These are phyloP conservation scores for Fusarium irregulare DNA, from an alignment of 2,329 filamentous ascomycete species.

Conservation along the genomic window DNA sequence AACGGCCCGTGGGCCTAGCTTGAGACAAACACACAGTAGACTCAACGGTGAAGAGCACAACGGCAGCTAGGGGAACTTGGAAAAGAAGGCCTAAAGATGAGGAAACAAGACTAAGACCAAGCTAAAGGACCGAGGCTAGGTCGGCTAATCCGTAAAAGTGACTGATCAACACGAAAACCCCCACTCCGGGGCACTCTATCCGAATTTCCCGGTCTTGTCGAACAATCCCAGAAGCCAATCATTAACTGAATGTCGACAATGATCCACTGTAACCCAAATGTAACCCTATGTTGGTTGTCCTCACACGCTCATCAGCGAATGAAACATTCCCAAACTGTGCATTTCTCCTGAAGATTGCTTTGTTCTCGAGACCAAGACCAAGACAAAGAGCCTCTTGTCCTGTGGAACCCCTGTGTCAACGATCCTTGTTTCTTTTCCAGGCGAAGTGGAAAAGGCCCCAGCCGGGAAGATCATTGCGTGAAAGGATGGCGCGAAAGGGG, in stretches of 20 bases:
- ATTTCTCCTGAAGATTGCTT: constrained; percentile 8
- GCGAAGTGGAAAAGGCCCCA: not conserved
- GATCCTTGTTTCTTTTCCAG: not conserved
- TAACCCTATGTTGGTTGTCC: not conserved
- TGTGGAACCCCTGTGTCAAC: not conserved
- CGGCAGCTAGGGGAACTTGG: not conserved
- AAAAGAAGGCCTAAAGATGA: not conserved
- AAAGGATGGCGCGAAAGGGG: not conserved
- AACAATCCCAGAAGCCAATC: constrained; percentile 14
- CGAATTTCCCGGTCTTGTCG: not conserved
- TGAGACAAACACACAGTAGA: not conserved
- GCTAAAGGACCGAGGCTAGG: not conserved
- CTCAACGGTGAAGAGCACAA: not conserved
- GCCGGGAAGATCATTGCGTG: not conserved
- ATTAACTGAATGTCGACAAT: not conserved
- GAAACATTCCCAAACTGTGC: not conserved
- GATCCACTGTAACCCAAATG: not conserved
- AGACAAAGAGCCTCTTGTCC: not conserved
- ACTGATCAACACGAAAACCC: not conserved
- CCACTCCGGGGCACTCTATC: not conserved
- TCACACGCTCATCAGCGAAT: not conserved
- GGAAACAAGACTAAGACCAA: not conserved
- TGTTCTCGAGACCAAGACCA: not conserved
- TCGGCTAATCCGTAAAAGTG: not conserved
- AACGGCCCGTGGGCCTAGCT: not conserved